A percentile compares a stretch with the other conserved stretches of the same genome.
Conservation (phyloP, 2,329 filamentous ascomycete genomes). For the Decorospora gaudefroyi region DNA sequence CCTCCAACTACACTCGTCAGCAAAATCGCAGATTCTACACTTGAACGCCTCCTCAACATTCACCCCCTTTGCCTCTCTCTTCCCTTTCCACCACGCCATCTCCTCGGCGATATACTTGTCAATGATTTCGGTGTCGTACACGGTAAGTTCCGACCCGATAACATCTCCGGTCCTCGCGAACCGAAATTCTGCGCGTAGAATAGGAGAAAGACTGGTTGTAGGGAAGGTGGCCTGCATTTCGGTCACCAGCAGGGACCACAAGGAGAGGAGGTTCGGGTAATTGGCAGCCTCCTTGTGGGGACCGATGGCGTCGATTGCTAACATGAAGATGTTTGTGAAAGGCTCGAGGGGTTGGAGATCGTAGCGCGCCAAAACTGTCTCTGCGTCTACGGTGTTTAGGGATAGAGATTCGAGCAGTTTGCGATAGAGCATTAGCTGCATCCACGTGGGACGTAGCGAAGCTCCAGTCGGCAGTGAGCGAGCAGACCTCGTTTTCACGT, state of each 20-base stretch:
- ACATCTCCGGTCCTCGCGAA: constrained; percentile 54
- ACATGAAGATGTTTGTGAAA: constrained; percentile 81
- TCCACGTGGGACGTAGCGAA: constrained; percentile 72
- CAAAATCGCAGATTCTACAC: constrained; percentile 83
- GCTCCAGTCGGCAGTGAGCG: constrained; percentile 66
- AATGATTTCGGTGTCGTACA: constrained; percentile 67
- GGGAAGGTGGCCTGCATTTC: constrained; percentile 60
- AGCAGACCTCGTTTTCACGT: constrained; percentile 81
- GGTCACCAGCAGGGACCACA: constrained; percentile 67
- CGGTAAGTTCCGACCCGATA: constrained; percentile 64
- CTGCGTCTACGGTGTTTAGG: constrained; percentile 69
- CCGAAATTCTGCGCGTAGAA: constrained; percentile 63
- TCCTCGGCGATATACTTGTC: constrained; percentile 69
- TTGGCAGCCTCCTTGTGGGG: constrained; percentile 54
- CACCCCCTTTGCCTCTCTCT: constrained; percentile 73
- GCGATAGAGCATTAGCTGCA: constrained; percentile 91
- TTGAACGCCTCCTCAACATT: constrained; percentile 85
- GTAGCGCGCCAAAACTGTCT: constrained; percentile 72
- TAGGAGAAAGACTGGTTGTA: constrained; percentile 53
- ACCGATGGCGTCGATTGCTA: constrained; percentile 68
- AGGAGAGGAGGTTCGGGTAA: constrained; percentile 62
- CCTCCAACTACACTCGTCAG: constrained; percentile 77
- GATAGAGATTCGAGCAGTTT: constrained; percentile 79
- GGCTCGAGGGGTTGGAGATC: constrained; percentile 64
- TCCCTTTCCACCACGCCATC: constrained; percentile 87